phyloP scores from a whole-genome alignment of 2,329 filamentous ascomycete species.

The Macrophomina tecta region DNA sequence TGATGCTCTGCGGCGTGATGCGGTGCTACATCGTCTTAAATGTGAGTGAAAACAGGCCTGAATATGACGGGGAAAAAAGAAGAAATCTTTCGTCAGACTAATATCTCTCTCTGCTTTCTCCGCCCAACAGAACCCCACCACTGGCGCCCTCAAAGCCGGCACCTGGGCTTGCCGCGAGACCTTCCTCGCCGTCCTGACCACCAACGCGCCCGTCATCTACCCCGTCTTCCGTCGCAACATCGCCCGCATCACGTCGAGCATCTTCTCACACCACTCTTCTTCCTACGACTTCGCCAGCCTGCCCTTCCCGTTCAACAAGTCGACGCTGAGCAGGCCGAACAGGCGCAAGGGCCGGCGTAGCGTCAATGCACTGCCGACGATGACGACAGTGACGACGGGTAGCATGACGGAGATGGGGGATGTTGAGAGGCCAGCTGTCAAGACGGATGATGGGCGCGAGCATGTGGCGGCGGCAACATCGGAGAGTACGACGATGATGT shows the following conservation, averaged over 20 bases:
- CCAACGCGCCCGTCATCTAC: constrained; percentile 51
- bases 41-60: constrained; percentile 18
- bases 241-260: background rate
- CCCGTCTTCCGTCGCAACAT: constrained; percentile 6
- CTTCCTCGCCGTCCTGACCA: constrained; percentile 53
- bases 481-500: background rate
- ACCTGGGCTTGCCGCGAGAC: constrained; percentile 55
- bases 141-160: constrained; percentile 50
- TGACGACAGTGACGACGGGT: background rate
- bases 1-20: constrained; percentile 61
- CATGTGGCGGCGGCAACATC: background rate
- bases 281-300: background rate
- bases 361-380: background rate
- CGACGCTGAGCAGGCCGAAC: background rate
- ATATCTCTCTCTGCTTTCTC: background rate
- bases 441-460: no score
- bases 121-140: constrained; percentile 38
- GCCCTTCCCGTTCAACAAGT: background rate
- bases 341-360: background rate
- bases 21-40: constrained; percentile 59
- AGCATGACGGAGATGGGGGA: background rate
- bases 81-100: background rate
- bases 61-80: no score
- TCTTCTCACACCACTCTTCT: background rate
- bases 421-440: background rate